These are phyloP conservation scores for Epicoccum nigrum DNA, from an alignment of 2,329 filamentous ascomycete genomes.

Conservation along the genomic window DNA sequence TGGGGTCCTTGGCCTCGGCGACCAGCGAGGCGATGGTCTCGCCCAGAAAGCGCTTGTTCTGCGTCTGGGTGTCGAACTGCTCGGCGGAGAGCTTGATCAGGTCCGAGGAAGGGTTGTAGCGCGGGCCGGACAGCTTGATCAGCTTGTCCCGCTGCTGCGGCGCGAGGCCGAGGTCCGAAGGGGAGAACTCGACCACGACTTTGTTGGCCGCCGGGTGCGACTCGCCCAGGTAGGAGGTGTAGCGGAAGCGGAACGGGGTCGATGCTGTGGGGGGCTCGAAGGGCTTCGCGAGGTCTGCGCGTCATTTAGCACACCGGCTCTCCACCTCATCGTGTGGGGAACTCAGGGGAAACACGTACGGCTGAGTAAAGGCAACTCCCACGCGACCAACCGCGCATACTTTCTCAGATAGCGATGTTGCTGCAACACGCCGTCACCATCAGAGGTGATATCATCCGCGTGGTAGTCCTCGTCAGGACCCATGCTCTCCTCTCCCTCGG, in stretches of 20 bases:
- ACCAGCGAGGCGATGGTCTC: slow-evolving; percentile 78
- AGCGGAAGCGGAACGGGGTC: slow-evolving; percentile 81
- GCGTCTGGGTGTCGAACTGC: slow-evolving; percentile 82
- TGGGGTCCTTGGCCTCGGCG: slow-evolving; percentile 72
- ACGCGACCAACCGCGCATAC: slow-evolving; percentile 84
- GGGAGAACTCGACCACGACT: slow-evolving; percentile 89
- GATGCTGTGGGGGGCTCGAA: slow-evolving; percentile 59
- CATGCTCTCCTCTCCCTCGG: slow-evolving; percentile 55
- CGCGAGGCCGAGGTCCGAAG: slow-evolving; percentile 73
- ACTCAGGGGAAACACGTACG: slow-evolving; percentile 68
- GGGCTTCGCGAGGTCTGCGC: slow-evolving; percentile 80
- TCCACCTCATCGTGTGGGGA: no score
- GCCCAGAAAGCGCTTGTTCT: slow-evolving; percentile 95
- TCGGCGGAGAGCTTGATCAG: slow-evolving; percentile 90
- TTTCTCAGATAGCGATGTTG: slow-evolving; percentile 86
- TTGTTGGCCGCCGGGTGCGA: slow-evolving; percentile 89
- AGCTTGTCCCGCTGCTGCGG: slow-evolving; percentile 76
- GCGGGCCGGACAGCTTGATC: slow-evolving; percentile 81
- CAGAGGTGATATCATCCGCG: slow-evolving; percentile 81
- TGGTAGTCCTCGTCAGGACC: slow-evolving; percentile 68
- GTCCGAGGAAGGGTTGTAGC: slow-evolving; percentile 85
- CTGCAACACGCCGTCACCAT: slow-evolving; percentile 86
- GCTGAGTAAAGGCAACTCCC: slow-evolving; percentile 92
- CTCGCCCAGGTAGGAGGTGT: slow-evolving; percentile 96
- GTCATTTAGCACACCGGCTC: no score